Base-by-base conservation (phyloP, 1,284 basidiomycete species). In the Naganishia albida region DNA sequence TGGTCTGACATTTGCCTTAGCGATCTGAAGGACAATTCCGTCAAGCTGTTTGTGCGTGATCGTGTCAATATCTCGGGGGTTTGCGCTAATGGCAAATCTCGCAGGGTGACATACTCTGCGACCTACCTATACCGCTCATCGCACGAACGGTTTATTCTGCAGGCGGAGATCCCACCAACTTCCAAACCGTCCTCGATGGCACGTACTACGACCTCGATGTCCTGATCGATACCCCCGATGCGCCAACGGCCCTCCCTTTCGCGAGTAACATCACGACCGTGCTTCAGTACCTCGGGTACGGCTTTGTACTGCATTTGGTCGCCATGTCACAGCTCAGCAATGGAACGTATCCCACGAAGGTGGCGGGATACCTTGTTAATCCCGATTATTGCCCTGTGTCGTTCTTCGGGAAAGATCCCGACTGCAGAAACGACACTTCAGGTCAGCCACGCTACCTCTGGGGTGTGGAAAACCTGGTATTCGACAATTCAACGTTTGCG, bases 191-290 rank as follows among this genome's bases (percentile, higher is more conserved):
- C 46, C 46, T 48, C n/a, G 46, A 48, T 23, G 46, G 46, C 4
- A 48, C 46, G 3, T 48, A 48, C n/a, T 48, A 48, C 46, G 46
- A 48, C n/a, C 46, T 48, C 46, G 46, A 48, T 7, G 46, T 48
- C n/a, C 46, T 48, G 6, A 20, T 25, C 4, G 46, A 48, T 12
- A 48, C 46, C 23, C 46, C 46, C 2, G 46, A 48, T 2, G 46
- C 46, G 23, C 46, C 46, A 13, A 48, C 46, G 15, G 46, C 46
- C 46, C 18, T 48, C n/a, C 46, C 46, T 2, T 48, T 48, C 23
- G 20, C 46, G 7, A 48, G 20, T 20, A 48, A 48, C 20, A 48
- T 48, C n/a, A 48, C 46, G 10, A 48, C 18, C 23, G n/a, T 48
- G 18, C 46, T 48, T 12, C 46, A 48, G 23, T 48, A 48, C 46